Base-by-base conservation (phyloP, 176 grass and related monocot species). In the Avena insularis region DNA sequence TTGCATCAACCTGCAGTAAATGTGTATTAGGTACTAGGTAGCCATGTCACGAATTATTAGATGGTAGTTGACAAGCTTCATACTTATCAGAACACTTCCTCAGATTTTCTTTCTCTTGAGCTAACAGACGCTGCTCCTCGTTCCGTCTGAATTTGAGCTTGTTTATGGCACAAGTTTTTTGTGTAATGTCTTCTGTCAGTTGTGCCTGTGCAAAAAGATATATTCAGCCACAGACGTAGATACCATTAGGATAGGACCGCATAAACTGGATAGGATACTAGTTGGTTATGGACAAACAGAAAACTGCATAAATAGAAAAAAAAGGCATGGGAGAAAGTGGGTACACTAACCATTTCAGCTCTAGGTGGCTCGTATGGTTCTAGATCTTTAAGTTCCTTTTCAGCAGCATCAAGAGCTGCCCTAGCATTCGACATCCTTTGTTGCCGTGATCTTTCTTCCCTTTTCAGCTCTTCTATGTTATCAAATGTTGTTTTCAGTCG, bases 371-470 rank as follows among this genome's bases (percentile, higher is more conserved):
- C 89, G 58, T 62, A 92, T 2, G 82, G 78, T 47, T 90, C 89
- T 74, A 92, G 77, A 47, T 90, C 89, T 83, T 89, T 35, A 62
- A 95, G 81, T 78, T 92, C 91, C 60, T 20, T 89, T 86, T 93
- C 83, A 69, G 91, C 95, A 84, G 83, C 58, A 92, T 82, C 77
- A 89, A 98, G 80, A 83, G 88, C 83, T 83, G 88, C 89, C 79
- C 90, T 95, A 54, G 86, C 90, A 48, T 95, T 95, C 31, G 68
- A 58, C 33, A 98, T 89, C 80, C 93, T 98, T 60, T 93, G 91
- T 50, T 93, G 85, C 15, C 78, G 93, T 59, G 91, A 92, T 66
- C 90, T 90, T 89, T 98, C 95, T 29, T 93, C 93, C 27, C 64
- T 89, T 67, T 90, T 93, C 21, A 95, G 56, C 10, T 92, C 72